Evolutionary conservation across 2,329 filamentous ascomycete genomes (phyloP).

Genomic region (Boeremia lycopersici): DNA sequence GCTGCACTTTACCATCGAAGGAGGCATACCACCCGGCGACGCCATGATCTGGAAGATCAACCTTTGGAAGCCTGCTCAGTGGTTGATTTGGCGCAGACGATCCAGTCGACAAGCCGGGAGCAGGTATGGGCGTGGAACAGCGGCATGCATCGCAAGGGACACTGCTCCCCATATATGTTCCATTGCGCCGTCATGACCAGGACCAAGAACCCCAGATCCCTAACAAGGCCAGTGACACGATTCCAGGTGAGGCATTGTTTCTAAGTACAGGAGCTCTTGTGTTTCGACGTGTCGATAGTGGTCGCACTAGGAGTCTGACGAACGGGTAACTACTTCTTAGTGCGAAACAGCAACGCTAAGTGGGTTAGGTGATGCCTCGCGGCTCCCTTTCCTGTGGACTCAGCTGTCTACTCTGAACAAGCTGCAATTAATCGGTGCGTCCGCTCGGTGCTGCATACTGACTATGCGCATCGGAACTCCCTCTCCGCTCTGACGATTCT

Average conservation of each 20-base stretch:
- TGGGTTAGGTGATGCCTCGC: neutral
- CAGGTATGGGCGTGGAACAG: neutral
- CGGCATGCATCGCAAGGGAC: slow-evolving; percentile 6
- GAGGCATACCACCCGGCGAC: slow-evolving; percentile 19
- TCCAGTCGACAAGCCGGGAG: neutral
- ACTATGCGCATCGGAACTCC: no score
- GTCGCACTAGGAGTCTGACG: slow-evolving; percentile 15
- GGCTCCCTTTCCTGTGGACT: neutral
- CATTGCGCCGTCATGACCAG: slow-evolving; percentile 8
- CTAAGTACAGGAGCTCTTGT: slow-evolving; percentile 17
- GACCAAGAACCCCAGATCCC: slow-evolving; percentile 2
- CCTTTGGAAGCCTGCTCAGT: neutral
- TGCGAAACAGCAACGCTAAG: slow-evolving; percentile 10
- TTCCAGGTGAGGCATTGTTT: slow-evolving; percentile 12
- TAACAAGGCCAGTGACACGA: slow-evolving; percentile 9
- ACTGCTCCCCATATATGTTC: slow-evolving; percentile 20
- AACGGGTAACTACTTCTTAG: slow-evolving; percentile 5
- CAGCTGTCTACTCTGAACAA: neutral
- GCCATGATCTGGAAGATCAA: slow-evolving; percentile 15
- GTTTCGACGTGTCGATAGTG: slow-evolving; percentile 18
- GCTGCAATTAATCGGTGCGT: neutral
- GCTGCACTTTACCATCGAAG: slow-evolving; percentile 19
- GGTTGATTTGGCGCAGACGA: neutral
- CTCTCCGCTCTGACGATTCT: no score
- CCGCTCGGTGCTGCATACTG: no score